Evolutionary conservation across 148 eudicot genomes (phyloP), one percentile per base, ranked within the genome.

Genomic region (Cornus suecica): DNA sequence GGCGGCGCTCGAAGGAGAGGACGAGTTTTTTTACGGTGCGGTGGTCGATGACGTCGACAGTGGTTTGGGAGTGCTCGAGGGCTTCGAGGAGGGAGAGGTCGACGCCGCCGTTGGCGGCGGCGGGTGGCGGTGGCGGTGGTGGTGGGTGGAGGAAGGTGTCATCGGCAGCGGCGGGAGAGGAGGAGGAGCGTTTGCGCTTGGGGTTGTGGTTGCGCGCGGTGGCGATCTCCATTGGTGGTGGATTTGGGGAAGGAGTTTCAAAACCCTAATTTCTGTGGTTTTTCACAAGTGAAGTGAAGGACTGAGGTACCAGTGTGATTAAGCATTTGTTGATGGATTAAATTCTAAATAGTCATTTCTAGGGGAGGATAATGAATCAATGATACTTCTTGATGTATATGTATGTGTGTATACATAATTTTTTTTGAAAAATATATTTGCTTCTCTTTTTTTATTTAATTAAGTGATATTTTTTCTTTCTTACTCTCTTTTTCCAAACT

Each of bases 21-120:
- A 91, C 94, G 24, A 88, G 93, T 66, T 88, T 93, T 51, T 91
- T 92, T 26, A 92, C 82, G 88, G 97, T 88, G 88, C 90, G 90
- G 54, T 86, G 84, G 87, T 95, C 97, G 70, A 95, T 88, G 76
- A 88, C 83, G 85, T 93, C 97, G 76, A 90, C 69, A 22, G 90
- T 64, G 74, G 73, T 56, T n/a, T 89, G 91, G 4, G 97, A 86
- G 24, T 88, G 88, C 75, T 92, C 96, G 15, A 92, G 72, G 54
- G 97, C 97, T 80, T 95, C 99, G 65, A 95, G 91, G 65, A 95
- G 90, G 3, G 99, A 81, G 73, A 92, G 86, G 78, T 95, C 97
- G 77, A 95, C 73, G 80, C 80, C 81, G 54, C 63, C 45, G 70
- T 25, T 37, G 69, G 16, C 48, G n/a, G 58, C 25, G 37, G 73